Conservation (phyloP, 2,329 filamentous ascomycete species). For the Microdochium bolleyi region DNA sequence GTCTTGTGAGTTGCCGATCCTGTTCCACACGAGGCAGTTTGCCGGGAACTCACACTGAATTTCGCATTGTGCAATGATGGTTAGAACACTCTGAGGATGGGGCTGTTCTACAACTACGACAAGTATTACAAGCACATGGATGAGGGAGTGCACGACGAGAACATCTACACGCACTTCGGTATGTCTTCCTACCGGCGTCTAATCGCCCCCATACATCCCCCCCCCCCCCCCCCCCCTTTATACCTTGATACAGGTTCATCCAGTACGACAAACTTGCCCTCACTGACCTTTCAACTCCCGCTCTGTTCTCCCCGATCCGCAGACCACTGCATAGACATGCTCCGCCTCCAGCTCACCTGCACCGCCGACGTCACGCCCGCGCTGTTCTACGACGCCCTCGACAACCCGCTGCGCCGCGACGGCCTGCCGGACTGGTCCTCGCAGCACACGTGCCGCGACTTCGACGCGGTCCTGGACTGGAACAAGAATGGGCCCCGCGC, state of each 20-base stretch:
- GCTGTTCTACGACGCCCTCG: not conserved
- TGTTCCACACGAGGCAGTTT: not conserved
- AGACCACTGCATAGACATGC: not conserved
- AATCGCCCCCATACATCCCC: no score
- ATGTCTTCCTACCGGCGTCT: not conserved
- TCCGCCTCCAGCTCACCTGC: not conserved
- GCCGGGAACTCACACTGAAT: not conserved
- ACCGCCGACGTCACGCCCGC: not conserved
- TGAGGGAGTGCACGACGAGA: not conserved
- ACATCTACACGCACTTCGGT: not conserved
- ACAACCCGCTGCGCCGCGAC: not conserved
- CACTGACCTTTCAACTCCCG: not conserved
- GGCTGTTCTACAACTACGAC: not conserved
- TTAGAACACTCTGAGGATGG: not conserved
- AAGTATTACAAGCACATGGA: not conserved
- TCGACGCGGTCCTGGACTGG: not conserved
- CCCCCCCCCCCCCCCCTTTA: no score
- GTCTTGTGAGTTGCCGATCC: not conserved
- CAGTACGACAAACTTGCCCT: not conserved
- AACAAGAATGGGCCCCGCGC: not conserved
- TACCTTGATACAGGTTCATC: no score
- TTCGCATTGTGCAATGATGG: not conserved
- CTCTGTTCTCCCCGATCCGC: no score
- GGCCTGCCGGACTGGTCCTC: not conserved
- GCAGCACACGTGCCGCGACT: not conserved